Evolutionary conservation across 225 moss, liverwort and hornwort genomes (phyloP).

Genomic region (Ulota crispa): DNA sequence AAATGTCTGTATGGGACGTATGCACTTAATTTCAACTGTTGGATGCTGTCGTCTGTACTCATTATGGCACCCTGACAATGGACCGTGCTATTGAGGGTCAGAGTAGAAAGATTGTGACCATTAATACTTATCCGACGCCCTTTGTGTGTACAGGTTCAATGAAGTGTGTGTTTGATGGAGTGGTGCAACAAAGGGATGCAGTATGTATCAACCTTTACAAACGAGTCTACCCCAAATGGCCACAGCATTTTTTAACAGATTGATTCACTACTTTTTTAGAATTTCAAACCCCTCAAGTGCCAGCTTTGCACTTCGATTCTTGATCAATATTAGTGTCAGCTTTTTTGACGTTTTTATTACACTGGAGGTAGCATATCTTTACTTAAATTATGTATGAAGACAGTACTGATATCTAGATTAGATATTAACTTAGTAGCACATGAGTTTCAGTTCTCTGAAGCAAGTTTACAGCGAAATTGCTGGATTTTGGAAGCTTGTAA

Average conservation of each 20-base stretch:
- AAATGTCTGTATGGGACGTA: background rate
- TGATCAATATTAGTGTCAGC: background rate
- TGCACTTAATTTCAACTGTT: background rate
- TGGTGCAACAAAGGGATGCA: slow-evolving; percentile 93
- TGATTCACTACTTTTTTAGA: background rate
- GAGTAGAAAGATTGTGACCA: background rate
- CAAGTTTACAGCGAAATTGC: slow-evolving; percentile 1
- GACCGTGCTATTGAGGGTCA: background rate
- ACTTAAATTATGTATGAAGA: background rate
- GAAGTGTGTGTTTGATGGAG: slow-evolving; percentile 98
- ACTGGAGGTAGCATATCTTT: background rate
- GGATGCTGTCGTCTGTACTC: background rate
- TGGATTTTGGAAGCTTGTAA: background rate
- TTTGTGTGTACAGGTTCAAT: slow-evolving; percentile 63
- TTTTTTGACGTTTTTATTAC: background rate
- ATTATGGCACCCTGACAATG: background rate
- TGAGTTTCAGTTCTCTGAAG: background rate
- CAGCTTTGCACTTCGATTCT: background rate
- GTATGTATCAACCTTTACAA: slow-evolving; percentile 89
- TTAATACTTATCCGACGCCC: background rate
- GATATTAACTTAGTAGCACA: background rate
- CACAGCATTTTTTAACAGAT: slow-evolving; percentile 41
- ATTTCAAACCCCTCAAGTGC: background rate
- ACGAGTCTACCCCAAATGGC: slow-evolving; percentile 95
- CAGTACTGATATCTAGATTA: background rate